A percentile compares a stretch with the other conserved stretches of the same genome.
Conservation (phyloP, 768 basidiomycete genomes). For the Tylopilus rubrobrunneus region DNA sequence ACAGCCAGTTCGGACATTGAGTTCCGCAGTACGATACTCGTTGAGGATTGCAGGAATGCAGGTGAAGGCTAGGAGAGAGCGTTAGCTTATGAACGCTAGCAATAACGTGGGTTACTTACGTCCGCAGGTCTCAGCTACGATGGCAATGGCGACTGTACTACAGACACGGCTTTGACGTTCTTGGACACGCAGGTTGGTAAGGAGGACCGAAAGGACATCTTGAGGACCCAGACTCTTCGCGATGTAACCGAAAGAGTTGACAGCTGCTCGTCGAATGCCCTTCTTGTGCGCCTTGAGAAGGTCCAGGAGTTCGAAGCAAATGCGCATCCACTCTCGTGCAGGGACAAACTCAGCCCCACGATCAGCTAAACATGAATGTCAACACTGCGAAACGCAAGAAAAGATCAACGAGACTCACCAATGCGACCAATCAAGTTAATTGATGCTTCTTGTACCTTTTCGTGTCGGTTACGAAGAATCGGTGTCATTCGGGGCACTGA, state of each 20-base stretch:
- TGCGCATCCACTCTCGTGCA: slow-evolving; percentile 99
- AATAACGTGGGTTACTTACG: slow-evolving; percentile 32
- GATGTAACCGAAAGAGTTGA: slow-evolving; percentile 99
- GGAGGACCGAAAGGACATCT: slow-evolving; percentile 90
- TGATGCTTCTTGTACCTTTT: slow-evolving; percentile 98
- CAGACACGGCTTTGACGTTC: slow-evolving; percentile 99
- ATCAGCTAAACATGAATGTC: slow-evolving; percentile 56
- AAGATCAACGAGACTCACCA: slow-evolving; percentile 32
- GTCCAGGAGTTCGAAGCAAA: slow-evolving; percentile 97
- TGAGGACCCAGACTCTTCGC: slow-evolving; percentile 99
- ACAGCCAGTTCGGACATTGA: slow-evolving; percentile 98
- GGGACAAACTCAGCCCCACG: slow-evolving; percentile 99
- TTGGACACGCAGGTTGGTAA: slow-evolving; percentile 96
- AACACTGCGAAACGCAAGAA: background rate
- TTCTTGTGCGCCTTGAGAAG: slow-evolving; percentile 99
- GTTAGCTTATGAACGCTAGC: slow-evolving; percentile 2
- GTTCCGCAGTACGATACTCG: slow-evolving; percentile 96
- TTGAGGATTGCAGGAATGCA: slow-evolving; percentile 98
- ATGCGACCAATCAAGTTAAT: slow-evolving; percentile 99
- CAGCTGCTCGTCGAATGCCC: slow-evolving; percentile 96
- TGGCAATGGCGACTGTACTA: slow-evolving; percentile 96
- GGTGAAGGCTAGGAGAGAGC: slow-evolving; percentile 67
- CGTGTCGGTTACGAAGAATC: slow-evolving; percentile 97
- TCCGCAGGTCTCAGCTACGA: slow-evolving; percentile 92
- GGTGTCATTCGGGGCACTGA: slow-evolving; percentile 99